Base-by-base conservation (phyloP, 257 asterid species). In the Cordia subcordata region DNA sequence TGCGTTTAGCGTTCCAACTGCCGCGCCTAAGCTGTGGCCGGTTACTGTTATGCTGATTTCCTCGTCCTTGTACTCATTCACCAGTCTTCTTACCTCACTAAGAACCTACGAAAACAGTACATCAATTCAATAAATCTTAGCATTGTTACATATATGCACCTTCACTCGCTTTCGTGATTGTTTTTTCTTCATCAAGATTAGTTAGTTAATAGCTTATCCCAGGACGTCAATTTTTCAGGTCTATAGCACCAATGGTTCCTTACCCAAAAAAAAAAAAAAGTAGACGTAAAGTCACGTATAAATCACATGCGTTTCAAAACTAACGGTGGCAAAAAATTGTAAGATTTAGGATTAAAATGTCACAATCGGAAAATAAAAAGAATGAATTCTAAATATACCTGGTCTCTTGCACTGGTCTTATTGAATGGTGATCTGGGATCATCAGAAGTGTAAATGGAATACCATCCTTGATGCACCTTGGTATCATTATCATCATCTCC, bases 11-110 rank as follows among this genome's bases (percentile, higher is more conserved):
- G 78, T 72, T 15, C 85, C 66, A 17, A 84, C 63, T 18, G 93
- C 82, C 13, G 79, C 85, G 9, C 93, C 95, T 65, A 86, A 55
- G 55, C 90, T 84, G 64, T 84, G 90, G 16, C 95, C 95, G 13
- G 87, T 44, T 57, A 81, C 33, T 0, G 95, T 81, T 65, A 84
- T 81, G 79, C 82, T 86, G 32, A 77, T 59, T 35, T 84, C 82
- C 65, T 84, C 93, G 0, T 63, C 44, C 63, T 75, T 70, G 65
- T 62, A 79, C 45, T 53, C 33, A 9, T 75, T 76, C n/a, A 84
- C 63, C 20, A 58, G 66, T 38, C 55, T 66, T 55, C 50, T 49
- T 17, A 82, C 76, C 55, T 76, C 86, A 11, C 58, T 12, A 10
- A 81, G 67, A 10, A 84, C 84, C 93, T 86, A 54, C 3, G 4